Evolutionary conservation across 2,329 filamentous ascomycete species (phyloP), one percentile per base, ranked within the genome.

Genomic region (Tolypocladium ophioglossoides): DNA sequence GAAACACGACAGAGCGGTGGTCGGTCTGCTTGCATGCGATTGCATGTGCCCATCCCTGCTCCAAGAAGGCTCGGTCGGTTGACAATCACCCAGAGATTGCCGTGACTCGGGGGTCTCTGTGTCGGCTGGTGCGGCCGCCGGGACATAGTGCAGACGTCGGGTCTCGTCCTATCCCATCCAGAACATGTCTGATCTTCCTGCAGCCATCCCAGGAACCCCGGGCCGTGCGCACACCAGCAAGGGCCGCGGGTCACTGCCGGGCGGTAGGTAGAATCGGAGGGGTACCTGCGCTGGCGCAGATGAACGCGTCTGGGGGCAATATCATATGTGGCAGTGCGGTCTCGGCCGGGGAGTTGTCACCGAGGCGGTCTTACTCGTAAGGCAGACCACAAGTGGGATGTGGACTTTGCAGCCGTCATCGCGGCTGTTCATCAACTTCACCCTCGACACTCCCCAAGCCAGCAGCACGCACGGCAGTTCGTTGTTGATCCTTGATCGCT

Each of bases 121-220:
- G 34, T 50, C 9, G 48, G 32, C 32, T 20, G 47, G 9, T 10
- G 16, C 16, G 12, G 47, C 34, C 7, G n/a, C n/a, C 30, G 18
- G 22, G 32, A 34, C 32, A 24, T 34, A 14, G 32, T n/a, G 4
- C n/a, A 16, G n/a, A 34, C 24, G 24, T 34, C 46, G 22, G 12
- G 40, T 11, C 14, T 2, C 24, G 12, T 27, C 41, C 41, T 2
- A 46, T 30, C 32, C n/a, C n/a, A n/a, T 27, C 18, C 51, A 54
- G 51, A 55, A 54, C 54, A 52, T 55, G 55, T 55, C 57, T 58
- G 30, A 55, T 52, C 24, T 38, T 55, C 37, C 48, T 53, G 46
- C 51, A 53, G 53, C 39, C 49, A 51, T 18, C 27, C 38, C 20
- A 55, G 56, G 55, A 52, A 40, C 5, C 32, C 46, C 50, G 50